Evolutionary conservation across 768 basidiomycete species (phyloP), one percentile per base, ranked within the genome.

Genomic region (Exsudoporus frostii): DNA sequence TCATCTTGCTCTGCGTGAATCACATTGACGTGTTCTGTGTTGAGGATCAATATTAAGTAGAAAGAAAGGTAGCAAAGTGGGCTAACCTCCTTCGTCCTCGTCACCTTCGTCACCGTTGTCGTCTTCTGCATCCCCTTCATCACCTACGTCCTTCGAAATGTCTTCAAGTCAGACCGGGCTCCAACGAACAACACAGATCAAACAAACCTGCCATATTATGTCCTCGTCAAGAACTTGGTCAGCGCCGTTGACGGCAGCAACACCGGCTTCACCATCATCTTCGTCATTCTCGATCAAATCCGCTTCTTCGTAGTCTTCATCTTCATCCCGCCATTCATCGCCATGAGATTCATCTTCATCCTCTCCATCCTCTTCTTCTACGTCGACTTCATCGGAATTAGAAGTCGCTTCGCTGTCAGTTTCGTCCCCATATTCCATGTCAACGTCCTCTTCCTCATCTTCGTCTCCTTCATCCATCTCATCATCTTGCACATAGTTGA

Each of bases 361-460:
- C n/a, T 82, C 76, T 39, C 81, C 84, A 1, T 84, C 69, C 19
- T 82, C 87, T 40, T 81, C 86, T 30, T 81, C 84, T 4, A 80
- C 86, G 7, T 73, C 82, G 27, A 82, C 84, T 27, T 88, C 88
- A 20, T 84, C 89, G 0, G 84, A 85, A 43, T 82, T 80, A 0
- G 88, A 90, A 2, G 89, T 90, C 46, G 86, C 88, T 54, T 89
- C 90, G 55, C 88, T 91, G 24, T 86, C 88, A 0, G 86, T 86
- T 53, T 86, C 89, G 19, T 91, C 92, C 6, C 82, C 90, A 56
- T 86, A 90, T 43, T 93, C 92, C 84, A 90, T 90, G 40, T 91
- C 91, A 37, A 89, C 86, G 49, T 93, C 92, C 51, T 85, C 88
- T 3, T 88, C 90, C 17, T 86, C 86, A 15, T 84, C 87, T 3